phyloP scores from a whole-genome alignment of 805 yeast genomes.

The Yarrowia deformans region DNA sequence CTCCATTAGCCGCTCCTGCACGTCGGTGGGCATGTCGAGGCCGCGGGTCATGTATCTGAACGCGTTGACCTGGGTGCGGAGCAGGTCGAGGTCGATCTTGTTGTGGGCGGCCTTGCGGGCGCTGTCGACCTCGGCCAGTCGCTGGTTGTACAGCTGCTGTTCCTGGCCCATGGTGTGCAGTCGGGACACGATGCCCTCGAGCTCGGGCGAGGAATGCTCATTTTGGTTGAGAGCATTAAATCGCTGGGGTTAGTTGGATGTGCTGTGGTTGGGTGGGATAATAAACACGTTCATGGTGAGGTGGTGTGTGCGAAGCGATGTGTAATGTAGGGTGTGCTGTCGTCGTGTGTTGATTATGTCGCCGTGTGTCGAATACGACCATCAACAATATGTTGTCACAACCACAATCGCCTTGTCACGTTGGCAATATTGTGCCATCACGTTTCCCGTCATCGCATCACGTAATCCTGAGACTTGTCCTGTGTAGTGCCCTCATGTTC shows the following conservation, averaged over 20 bases:
- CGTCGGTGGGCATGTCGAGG: constrained; percentile 61
- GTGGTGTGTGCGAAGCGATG: too few relatives aligned
- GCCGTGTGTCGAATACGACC: too few relatives aligned
- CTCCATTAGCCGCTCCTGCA: constrained; percentile 55
- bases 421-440: too few relatives aligned
- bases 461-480: too few relatives aligned
- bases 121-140: constrained; percentile 42
- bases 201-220: constrained; percentile 43
- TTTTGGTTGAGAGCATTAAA: constrained; percentile 23
- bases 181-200: constrained; percentile 48
- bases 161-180: constrained; percentile 45
- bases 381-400: too few relatives aligned
- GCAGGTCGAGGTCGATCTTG: constrained; percentile 53
- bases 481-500: neutral
- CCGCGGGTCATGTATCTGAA: constrained; percentile 66
- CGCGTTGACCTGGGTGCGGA: constrained; percentile 75
- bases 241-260: constrained; percentile 31
- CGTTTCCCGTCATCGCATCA: too few relatives aligned
- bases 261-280: neutral
- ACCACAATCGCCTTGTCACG: too few relatives aligned
- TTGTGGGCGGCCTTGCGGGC: constrained; percentile 40
- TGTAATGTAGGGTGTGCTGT: too few relatives aligned
- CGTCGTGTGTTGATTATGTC: too few relatives aligned
- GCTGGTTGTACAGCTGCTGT: constrained; percentile 47
- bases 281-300: neutral